Base-by-base conservation (phyloP, 2,329 filamentous ascomycete species). In the Nothophoma quercina region DNA sequence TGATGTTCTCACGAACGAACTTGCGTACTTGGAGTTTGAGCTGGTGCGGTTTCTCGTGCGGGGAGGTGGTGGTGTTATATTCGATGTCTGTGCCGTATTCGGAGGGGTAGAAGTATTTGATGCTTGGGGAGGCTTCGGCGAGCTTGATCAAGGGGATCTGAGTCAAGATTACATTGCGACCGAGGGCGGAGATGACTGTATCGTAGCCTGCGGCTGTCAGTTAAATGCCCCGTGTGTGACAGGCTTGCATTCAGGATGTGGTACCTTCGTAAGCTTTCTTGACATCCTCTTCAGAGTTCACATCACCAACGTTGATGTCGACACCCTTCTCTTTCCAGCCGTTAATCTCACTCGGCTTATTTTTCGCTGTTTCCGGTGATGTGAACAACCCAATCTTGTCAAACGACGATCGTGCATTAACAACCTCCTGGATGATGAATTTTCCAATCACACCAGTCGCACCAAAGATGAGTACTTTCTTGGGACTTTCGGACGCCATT, bases 11-110 rank as follows among this genome's bases (percentile, higher is more conserved):
- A 38, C 80, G 78, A 25, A 89, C 78, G 23, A 81, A 82, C 49
- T 81, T 83, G 52, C 88, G 80, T n/a, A 90, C 85, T 63, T 85
- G 83, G 45, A 90, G 79, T 70, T 91, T 91, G 48, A 79, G 73
- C 73, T 90, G 88, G 65, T 91, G 88, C 2, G 88, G 86, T 64
- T 81, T 83, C 72, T 91, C 88, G 7, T 73, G 61, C 2, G 78
- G 78, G 12, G 86, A 88, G 18, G 79, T 67, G 1, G 83, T 77
- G 1, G 83, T 77, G 49, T 84, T 85, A 64, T 86, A 89, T 68
- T 89, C 87, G 7, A 69, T 69, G 42, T 68, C 67, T 6, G 67
- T 69, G 23, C 67, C 65, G 38, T 64, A 70, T 50, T 70, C 65
- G n/a, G 84, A 87, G 0, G 87, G 86, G 58, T 88, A 83, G 75